phyloP scores from a whole-genome alignment of 495 filamentous ascomycete species.

The Aspergillus leporis region DNA sequence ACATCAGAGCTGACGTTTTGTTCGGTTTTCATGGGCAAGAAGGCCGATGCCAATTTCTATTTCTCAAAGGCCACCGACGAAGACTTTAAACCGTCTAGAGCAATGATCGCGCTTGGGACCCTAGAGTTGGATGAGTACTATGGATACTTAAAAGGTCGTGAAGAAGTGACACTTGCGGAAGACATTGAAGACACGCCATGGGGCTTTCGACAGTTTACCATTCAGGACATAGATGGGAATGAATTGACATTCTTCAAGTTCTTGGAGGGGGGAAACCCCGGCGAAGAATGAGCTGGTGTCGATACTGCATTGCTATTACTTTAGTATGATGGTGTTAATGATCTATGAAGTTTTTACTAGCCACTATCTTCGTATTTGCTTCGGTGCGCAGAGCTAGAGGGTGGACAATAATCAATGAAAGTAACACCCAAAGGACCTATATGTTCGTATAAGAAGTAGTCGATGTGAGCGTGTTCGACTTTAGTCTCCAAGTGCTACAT shows the following conservation, averaged over 20 bases:
- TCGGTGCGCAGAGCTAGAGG: too few relatives aligned
- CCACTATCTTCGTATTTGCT: too few relatives aligned
- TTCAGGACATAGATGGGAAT: slow-evolving; percentile 13
- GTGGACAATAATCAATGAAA: too few relatives aligned
- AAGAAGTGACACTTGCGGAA: slow-evolving; percentile 3
- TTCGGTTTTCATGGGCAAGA: slow-evolving; percentile 14
- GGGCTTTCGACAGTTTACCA: slow-evolving; percentile 14
- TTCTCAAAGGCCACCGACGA: slow-evolving; percentile 5
- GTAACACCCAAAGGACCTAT: too few relatives aligned
- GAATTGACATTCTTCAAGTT: slow-evolving; percentile 15
- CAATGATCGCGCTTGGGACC: slow-evolving; percentile 13
- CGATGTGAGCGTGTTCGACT: too few relatives aligned
- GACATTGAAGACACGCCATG: slow-evolving; percentile 14
- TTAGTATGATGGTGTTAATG: too few relatives aligned
- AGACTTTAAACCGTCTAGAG: slow-evolving; percentile 11
- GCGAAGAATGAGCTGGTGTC: slow-evolving; percentile 8
- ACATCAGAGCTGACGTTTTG: slow-evolving; percentile 7
- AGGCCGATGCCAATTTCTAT: slow-evolving; percentile 13
- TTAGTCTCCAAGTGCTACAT: too few relatives aligned
- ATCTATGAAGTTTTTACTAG: too few relatives aligned
- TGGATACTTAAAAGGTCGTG: background rate
- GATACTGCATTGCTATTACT: too few relatives aligned
- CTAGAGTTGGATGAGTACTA: slow-evolving; percentile 10
- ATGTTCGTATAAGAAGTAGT: too few relatives aligned
- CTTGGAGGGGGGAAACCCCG: slow-evolving; percentile 14